These are phyloP conservation scores for Urochloa ruziziensis DNA, from an alignment of 176 grass and related monocot species.

Conservation along the genomic window DNA sequence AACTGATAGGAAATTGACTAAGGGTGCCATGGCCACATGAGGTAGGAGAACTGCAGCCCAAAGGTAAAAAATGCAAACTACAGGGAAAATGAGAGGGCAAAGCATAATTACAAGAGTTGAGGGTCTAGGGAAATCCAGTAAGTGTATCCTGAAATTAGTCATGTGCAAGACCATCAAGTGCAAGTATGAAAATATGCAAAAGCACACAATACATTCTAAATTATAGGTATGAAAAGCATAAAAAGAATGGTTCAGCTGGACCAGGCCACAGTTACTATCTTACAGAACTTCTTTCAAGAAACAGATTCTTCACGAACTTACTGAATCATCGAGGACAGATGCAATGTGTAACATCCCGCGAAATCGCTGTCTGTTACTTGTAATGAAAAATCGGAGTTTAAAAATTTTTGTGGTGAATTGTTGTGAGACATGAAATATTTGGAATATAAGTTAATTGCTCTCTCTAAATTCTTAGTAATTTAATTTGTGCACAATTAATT, in stretches of 20 bases:
- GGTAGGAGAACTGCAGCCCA: not conserved
- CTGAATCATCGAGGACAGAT: not conserved
- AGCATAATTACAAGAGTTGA: not conserved
- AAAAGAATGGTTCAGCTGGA: not conserved
- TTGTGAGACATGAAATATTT: no score
- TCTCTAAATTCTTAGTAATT: no score
- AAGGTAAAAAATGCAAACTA: not conserved
- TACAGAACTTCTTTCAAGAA: conserved; percentile 6
- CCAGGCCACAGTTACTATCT: not conserved
- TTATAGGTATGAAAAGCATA: not conserved
- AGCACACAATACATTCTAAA: not conserved
- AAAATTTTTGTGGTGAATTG: no score
- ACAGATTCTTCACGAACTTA: not conserved
- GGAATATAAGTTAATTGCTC: no score
- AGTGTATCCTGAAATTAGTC: conserved; percentile 19
- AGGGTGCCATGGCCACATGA: not conserved
- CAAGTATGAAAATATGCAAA: not conserved
- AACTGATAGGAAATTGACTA: conserved; percentile 6
- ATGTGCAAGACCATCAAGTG: not conserved
- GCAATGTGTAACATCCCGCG: no score
- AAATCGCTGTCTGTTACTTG: no score
- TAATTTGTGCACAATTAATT: no score
- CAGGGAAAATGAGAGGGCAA: not conserved
- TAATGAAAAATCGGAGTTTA: no score
- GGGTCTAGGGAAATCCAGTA: not conserved